Percentiles rank a stretch among this genome's conserved stretches.
These are phyloP conservation scores for Podaxis sp. DNA, from an alignment of 768 basidiomycete genomes.

Conservation along the genomic window DNA sequence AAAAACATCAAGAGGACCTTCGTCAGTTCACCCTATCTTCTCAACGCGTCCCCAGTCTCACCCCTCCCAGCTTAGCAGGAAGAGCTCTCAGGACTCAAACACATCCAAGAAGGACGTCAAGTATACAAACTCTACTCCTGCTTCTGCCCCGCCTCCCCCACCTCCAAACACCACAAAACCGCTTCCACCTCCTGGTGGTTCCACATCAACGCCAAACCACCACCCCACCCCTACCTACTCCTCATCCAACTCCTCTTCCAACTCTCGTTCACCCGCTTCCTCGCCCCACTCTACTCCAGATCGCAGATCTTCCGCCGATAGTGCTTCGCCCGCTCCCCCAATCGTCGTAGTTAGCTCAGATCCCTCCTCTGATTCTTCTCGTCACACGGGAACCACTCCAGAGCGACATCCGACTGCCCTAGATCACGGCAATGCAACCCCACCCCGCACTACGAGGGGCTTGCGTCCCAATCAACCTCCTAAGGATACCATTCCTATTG, in stretches of 20 bases:
- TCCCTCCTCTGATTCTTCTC: conserved; percentile 45
- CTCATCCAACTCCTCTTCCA: conserved; percentile 36
- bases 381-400: conserved; percentile 41
- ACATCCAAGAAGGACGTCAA: conserved; percentile 74
- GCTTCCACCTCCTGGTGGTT: conserved; percentile 51
- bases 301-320: conserved; percentile 55
- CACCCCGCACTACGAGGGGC: conserved; percentile 67
- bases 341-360: conserved; percentile 88
- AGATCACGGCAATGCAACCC: conserved; percentile 51
- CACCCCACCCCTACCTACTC: conserved; percentile 33
- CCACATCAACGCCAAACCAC: conserved; percentile 16
- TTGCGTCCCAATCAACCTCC: conserved; percentile 79
- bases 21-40: conserved; percentile 41
- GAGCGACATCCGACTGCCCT: conserved; percentile 48
- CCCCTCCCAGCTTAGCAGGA: conserved; percentile 56
- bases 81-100: conserved; percentile 63
- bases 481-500: conserved; percentile 96
- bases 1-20: conserved; percentile 85
- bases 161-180: conserved; percentile 68
- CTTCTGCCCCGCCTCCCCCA: conserved; percentile 52
- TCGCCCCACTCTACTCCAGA: conserved; percentile 46
- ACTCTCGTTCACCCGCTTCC: conserved; percentile 39
- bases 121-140: conserved; percentile 28
- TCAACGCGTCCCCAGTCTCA: conserved; percentile 20
- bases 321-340: conserved; percentile 62